Conservation (phyloP, 169 alveolate species). For the Plasmodium sp. region DNA sequence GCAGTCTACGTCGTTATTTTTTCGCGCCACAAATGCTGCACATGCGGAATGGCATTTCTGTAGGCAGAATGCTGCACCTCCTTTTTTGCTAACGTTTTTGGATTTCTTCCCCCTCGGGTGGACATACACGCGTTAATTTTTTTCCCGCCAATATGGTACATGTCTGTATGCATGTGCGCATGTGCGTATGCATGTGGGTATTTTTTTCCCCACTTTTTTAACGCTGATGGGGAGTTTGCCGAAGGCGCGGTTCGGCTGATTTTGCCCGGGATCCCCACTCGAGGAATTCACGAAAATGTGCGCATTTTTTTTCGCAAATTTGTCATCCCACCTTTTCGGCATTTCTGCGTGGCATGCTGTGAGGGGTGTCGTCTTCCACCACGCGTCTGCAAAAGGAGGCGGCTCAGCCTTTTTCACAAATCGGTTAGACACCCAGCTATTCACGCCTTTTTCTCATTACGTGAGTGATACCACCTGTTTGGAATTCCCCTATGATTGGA, state of each 20-base stretch:
- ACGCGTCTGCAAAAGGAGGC: not conserved
- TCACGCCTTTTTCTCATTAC: not conserved
- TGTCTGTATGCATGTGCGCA: not conserved
- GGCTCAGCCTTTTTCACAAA: not conserved
- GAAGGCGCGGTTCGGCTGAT: not conserved
- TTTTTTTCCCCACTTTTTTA: not conserved
- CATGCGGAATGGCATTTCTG: not conserved
- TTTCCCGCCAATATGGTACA: not conserved
- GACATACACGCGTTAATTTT: not conserved
- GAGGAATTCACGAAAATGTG: not conserved
- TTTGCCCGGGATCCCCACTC: not conserved
- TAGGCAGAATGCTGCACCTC: not conserved
- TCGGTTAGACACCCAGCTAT: not conserved
- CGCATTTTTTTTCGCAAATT: not conserved
- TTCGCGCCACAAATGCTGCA: constrained; percentile 3
- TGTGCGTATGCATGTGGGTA: not conserved
- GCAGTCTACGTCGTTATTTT: not conserved
- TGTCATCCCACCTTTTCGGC: not conserved
- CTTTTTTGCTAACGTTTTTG: not conserved
- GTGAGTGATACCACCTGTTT: not conserved
- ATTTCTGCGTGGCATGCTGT: not conserved
- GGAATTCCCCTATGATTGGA: not conserved
- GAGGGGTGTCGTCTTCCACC: not conserved
- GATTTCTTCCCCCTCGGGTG: not conserved
- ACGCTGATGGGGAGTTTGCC: not conserved